phyloP scores from a whole-genome alignment of 345 rosid species.

The Eucalyptus pauciflora region DNA sequence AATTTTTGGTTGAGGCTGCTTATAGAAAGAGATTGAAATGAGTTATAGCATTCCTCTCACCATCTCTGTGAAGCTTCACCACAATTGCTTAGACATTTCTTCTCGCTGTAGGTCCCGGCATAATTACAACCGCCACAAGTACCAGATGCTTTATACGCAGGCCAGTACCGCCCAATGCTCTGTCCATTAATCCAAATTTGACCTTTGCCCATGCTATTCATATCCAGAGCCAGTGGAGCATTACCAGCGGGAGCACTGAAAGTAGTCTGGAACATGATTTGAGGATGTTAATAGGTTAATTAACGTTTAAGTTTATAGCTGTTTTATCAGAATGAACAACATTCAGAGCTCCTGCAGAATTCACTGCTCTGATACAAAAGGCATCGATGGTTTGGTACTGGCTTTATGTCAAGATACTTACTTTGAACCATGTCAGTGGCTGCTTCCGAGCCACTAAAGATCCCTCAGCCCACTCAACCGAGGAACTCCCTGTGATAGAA shows the following conservation, averaged over 20 bases:
- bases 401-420: conserved; percentile 10
- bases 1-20: not conserved
- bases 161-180: conserved; percentile 43
- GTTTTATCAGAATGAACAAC: not conserved
- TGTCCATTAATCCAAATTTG: conserved; percentile 46
- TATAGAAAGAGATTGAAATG: not conserved
- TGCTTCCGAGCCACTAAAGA: conserved; percentile 66
- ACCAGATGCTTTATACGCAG: conserved; percentile 34
- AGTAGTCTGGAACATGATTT: conserved; percentile 12
- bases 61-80: conserved; percentile 97
- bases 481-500: conserved; percentile 73
- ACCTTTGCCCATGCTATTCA: conserved; percentile 51
- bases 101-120: conserved; percentile 60
- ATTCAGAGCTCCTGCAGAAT: not conserved
- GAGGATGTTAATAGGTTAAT: not conserved
- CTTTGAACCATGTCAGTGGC: conserved; percentile 94
- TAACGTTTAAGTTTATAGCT: not conserved
- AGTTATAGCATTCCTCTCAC: conserved; percentile 13
- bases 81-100: conserved; percentile 72
- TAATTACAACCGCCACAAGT: conserved; percentile 38
- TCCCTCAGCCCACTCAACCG: conserved; percentile 89
- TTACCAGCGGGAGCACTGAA: conserved; percentile 37
- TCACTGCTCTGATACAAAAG: not conserved
- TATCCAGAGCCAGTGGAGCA: conserved; percentile 31
- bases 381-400: not conserved